Evolutionary conservation across 257 asterid genomes (phyloP).

Genomic region (Scutellaria minor): DNA sequence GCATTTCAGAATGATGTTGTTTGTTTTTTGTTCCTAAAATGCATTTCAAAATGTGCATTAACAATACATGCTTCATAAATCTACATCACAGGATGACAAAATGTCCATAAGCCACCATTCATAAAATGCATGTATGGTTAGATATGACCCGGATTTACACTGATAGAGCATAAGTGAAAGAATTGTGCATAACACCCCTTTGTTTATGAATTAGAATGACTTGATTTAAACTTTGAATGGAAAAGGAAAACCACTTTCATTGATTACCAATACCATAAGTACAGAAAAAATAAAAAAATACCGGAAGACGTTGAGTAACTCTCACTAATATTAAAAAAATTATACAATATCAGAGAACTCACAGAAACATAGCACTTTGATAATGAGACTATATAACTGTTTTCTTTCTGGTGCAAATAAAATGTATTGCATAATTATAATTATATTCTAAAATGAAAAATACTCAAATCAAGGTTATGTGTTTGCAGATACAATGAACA

Average conservation of each 20-base stretch:
- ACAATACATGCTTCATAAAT: too few species aligned
- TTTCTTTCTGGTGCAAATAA: too few species aligned
- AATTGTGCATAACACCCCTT: conserved; percentile 58
- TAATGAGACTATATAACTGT: too few species aligned
- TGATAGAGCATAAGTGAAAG: conserved; percentile 2
- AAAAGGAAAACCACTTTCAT: conserved; percentile 75
- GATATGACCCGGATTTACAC: not conserved
- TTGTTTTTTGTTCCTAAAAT: too few species aligned
- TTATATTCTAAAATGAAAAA: too few species aligned
- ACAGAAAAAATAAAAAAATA: not conserved
- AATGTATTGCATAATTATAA: too few species aligned
- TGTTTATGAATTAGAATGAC: conserved; percentile 67
- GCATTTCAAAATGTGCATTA: too few species aligned
- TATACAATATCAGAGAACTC: conserved; percentile 35
- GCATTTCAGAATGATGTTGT: too few species aligned
- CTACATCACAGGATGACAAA: not conserved
- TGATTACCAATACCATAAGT: conserved; percentile 25
- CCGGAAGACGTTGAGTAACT: not conserved
- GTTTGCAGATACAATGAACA: too few species aligned
- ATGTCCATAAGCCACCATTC: not conserved
- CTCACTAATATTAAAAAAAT: not conserved
- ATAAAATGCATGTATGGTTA: not conserved
- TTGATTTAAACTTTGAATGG: conserved; percentile 76
- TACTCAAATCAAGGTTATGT: too few species aligned
- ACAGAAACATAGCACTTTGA: conserved; percentile 84